These are phyloP conservation scores for Tremella mesenterica DNA, from an alignment of 768 basidiomycete species.

Conservation along the genomic window DNA sequence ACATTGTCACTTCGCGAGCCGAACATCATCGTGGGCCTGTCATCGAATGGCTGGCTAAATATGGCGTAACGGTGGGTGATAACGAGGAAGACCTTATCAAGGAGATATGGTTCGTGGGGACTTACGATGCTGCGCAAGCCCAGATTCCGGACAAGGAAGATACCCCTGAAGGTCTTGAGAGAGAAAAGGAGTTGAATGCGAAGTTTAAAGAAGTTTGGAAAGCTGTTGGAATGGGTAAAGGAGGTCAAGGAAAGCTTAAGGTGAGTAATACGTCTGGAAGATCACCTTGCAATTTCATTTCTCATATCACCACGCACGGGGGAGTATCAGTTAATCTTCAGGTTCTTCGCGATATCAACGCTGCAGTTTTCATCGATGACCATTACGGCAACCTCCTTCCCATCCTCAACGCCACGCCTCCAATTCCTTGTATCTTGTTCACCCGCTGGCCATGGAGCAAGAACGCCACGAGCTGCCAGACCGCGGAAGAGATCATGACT, in stretches of 20 bases:
- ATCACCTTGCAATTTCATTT: background rate
- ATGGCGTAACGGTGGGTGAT: conserved; percentile 23
- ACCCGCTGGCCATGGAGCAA: conserved; percentile 30
- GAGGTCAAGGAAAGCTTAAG: conserved; percentile 25
- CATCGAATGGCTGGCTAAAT: conserved; percentile 22
- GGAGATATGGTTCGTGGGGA: conserved; percentile 19
- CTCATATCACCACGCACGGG: background rate
- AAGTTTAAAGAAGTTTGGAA: conserved; percentile 14
- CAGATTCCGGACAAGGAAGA: conserved; percentile 8
- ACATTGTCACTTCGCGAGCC: conserved; percentile 34
- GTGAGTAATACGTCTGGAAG: conserved; percentile 11
- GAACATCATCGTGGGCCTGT: conserved; percentile 8
- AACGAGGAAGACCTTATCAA: conserved; percentile 15
- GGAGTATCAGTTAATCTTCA: conserved; percentile 2
- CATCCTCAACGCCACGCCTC: conserved; percentile 14
- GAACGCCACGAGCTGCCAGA: conserved; percentile 16
- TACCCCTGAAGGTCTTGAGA: conserved; percentile 6
- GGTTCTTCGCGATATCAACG: conserved; percentile 33
- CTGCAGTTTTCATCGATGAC: conserved; percentile 35
- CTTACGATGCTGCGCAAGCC: conserved; percentile 5
- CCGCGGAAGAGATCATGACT: conserved; percentile 28
- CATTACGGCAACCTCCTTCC: conserved; percentile 31
- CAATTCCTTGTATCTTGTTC: conserved; percentile 29
- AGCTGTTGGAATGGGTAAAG: conserved; percentile 15
- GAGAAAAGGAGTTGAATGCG: conserved; percentile 19